phyloP scores from a whole-genome alignment of 2,329 filamentous ascomycete genomes.

The Cercospora janseana region DNA sequence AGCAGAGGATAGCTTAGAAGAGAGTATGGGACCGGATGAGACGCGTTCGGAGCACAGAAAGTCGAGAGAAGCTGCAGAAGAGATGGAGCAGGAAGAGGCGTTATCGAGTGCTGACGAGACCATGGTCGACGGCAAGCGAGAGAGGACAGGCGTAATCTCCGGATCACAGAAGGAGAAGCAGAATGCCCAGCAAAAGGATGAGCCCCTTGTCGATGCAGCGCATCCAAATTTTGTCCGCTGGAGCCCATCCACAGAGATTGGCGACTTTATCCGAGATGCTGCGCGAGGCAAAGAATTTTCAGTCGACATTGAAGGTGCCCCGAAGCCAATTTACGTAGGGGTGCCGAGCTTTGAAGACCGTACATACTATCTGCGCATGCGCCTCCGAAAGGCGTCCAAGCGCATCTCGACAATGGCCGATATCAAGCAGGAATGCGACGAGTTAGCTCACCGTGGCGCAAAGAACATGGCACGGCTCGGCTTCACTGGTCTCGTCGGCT shows the following conservation, averaged over 20 bases:
- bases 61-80: slow-evolving; percentile 38
- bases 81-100: slow-evolving; percentile 33
- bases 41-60: slow-evolving; percentile 22
- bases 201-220: slow-evolving; percentile 35
- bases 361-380: slow-evolving; percentile 81
- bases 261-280: slow-evolving; percentile 90
- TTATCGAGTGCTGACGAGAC: slow-evolving; percentile 46
- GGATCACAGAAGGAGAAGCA: slow-evolving; percentile 32
- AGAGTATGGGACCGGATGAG: slow-evolving; percentile 36
- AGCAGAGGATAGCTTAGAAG: slow-evolving; percentile 70
- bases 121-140: slow-evolving; percentile 51
- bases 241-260: slow-evolving; percentile 85
- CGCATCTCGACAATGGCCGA: slow-evolving; percentile 67
- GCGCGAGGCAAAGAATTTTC: slow-evolving; percentile 81
- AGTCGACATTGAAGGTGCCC: slow-evolving; percentile 72
- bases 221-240: slow-evolving; percentile 75
- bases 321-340: slow-evolving; percentile 67
- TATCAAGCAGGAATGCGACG: slow-evolving; percentile 79
- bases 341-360: slow-evolving; percentile 87
- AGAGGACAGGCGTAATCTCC: slow-evolving; percentile 46
- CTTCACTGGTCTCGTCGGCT: slow-evolving; percentile 68
- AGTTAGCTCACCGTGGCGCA: slow-evolving; percentile 70
- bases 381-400: slow-evolving; percentile 68
- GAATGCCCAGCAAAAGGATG: slow-evolving; percentile 44
- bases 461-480: slow-evolving; percentile 78